phyloP scores from a whole-genome alignment of 2,329 filamentous ascomycete species.

The Hymenoscyphus infarciens region DNA sequence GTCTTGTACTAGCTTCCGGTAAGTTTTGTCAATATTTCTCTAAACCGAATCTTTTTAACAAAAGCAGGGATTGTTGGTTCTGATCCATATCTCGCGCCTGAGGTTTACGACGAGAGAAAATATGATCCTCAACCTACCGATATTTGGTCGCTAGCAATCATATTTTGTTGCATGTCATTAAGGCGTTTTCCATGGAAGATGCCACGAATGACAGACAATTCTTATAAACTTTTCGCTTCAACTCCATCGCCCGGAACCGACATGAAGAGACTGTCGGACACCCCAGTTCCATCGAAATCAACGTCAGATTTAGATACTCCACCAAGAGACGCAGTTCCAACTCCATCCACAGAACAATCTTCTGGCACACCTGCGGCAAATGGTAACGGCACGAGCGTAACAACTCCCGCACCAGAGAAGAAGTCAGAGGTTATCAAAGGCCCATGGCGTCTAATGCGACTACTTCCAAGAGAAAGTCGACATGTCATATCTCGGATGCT shows the following conservation, averaged over 20 bases:
- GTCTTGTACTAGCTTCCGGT: constrained; percentile 78
- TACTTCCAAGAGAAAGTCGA: constrained; percentile 84
- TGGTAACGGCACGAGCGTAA: neutral
- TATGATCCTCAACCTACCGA: constrained; percentile 94
- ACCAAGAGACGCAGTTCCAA: constrained; percentile 23
- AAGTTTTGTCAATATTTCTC: constrained; percentile 36
- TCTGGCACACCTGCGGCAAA: neutral
- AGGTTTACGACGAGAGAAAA: constrained; percentile 89
- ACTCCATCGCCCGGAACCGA: constrained; percentile 69
- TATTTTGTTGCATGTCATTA: constrained; percentile 98
- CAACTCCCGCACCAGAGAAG: constrained; percentile 43
- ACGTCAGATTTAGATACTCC: constrained; percentile 24
- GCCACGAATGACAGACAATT: constrained; percentile 86
- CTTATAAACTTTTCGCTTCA: constrained; percentile 87
- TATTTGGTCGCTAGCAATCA: constrained; percentile 97
- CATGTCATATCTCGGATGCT: constrained; percentile 92
- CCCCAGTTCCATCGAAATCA: constrained; percentile 28
- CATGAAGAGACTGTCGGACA: constrained; percentile 26
- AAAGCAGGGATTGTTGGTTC: constrained; percentile 68
- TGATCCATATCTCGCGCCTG: constrained; percentile 93
- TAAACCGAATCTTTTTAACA: constrained; percentile 13
- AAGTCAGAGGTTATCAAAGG: constrained; percentile 76
- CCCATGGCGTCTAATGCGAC: constrained; percentile 82
- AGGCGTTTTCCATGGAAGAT: constrained; percentile 97
- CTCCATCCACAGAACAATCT: constrained; percentile 15